Evolutionary conservation across 129 eudicot genomes (phyloP).

Genomic region (Lactuca sativa): DNA sequence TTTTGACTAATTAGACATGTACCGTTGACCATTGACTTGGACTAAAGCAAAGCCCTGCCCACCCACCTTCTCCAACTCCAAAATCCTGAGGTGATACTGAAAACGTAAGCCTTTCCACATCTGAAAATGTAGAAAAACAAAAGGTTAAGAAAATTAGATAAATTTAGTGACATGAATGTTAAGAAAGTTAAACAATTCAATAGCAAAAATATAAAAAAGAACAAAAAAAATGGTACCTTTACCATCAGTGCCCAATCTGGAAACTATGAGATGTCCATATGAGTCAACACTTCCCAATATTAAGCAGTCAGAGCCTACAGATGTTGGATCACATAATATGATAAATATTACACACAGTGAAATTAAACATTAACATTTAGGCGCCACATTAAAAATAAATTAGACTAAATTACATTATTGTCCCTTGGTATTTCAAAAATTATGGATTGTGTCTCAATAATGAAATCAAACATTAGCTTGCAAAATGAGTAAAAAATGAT

Average conservation of each 20-base stretch:
- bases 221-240: constrained; percentile 40
- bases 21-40: constrained; percentile 86
- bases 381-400: no score
- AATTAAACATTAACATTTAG: neutral
- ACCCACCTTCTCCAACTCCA: constrained; percentile 87
- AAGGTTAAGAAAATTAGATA: neutral
- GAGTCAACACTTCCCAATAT: constrained; percentile 85
- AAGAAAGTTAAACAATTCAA: neutral
- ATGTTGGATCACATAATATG: constrained; percentile 16
- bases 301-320: constrained; percentile 48
- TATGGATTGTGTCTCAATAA: no score
- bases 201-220: neutral
- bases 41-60: constrained; percentile 89
- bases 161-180: neutral
- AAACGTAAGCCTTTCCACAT: constrained; percentile 62
- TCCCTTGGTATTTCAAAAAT: no score
- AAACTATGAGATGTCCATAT: constrained; percentile 84
- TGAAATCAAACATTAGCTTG: neutral
- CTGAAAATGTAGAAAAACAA: constrained; percentile 33
- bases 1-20: constrained; percentile 17
- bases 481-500: neutral
- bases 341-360: neutral
- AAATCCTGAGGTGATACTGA: constrained; percentile 73
- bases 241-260: constrained; percentile 47
- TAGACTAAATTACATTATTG: no score